phyloP scores from a whole-genome alignment of 2,329 filamentous ascomycete genomes.

The Sporothrix inflata region DNA sequence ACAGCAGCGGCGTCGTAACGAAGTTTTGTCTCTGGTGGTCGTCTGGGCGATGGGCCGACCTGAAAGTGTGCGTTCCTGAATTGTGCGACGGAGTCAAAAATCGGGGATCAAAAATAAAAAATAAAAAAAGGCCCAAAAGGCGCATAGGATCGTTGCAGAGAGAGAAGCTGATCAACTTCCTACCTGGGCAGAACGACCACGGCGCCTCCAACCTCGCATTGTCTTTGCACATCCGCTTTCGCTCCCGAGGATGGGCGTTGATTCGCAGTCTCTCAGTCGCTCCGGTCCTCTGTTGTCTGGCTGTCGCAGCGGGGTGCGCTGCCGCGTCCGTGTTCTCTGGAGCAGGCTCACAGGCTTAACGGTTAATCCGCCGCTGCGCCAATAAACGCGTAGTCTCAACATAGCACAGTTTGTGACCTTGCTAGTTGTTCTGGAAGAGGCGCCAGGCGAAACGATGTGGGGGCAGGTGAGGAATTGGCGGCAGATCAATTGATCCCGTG shows the following conservation, averaged over 20 bases:
- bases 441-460: background rate
- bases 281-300: background rate
- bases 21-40: background rate
- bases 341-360: slow-evolving; percentile 23
- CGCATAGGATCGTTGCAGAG: background rate
- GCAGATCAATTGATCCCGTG: slow-evolving; percentile 27
- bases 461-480: slow-evolving; percentile 6
- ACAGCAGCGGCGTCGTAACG: background rate
- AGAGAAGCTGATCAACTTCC: background rate
- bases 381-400: background rate
- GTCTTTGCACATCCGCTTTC: background rate
- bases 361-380: slow-evolving; percentile 21
- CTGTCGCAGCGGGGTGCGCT: background rate
- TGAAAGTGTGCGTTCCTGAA: background rate
- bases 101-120: background rate
- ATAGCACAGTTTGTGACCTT: background rate
- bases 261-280: background rate
- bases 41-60: background rate
- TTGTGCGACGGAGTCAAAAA: background rate
- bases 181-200: background rate
- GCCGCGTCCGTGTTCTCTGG: background rate
- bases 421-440: slow-evolving; percentile 9
- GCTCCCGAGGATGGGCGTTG: background rate
- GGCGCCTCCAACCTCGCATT: background rate
- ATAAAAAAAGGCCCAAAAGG: background rate